These are phyloP conservation scores for Elaeis oleifera DNA, from an alignment of 202 grass and related monocot species.

Conservation along the genomic window DNA sequence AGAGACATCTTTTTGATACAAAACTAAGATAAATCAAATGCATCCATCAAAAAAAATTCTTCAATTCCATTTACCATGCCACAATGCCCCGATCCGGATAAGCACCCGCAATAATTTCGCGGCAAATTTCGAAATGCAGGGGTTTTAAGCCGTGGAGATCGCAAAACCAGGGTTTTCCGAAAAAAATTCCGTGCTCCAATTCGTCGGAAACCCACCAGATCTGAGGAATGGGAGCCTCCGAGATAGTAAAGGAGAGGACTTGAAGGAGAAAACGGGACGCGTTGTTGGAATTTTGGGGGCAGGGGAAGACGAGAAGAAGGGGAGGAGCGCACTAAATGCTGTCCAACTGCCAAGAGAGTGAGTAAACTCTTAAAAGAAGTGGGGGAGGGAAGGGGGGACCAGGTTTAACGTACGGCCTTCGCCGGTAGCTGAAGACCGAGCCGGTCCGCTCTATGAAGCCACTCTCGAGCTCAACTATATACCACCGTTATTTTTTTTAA, in stretches of 20 bases:
- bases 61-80: no score
- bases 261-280: no score
- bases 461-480: no score
- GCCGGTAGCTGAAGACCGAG: no score
- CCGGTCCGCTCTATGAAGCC: no score
- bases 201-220: conserved; percentile 14
- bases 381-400: conserved; percentile 1
- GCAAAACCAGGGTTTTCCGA: background rate
- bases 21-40: no score
- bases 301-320: background rate
- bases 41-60: no score
- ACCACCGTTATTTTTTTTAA: no score
- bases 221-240: background rate
- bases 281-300: no score
- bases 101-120: background rate
- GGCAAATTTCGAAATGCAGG: conserved; percentile 4
- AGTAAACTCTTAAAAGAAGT: background rate
- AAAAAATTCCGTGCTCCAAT: conserved; percentile 17
- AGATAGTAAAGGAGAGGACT: no score
- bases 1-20: no score
- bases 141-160: conserved; percentile 5
- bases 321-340: conserved; percentile 37
- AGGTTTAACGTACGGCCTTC: conserved; percentile 33
- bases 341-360: conserved; percentile 42
- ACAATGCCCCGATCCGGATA: conserved; percentile 16